Evolutionary conservation across 176 grass and related monocot genomes (phyloP), one percentile per base, ranked within the genome.

Genomic region (Ensete ventricosum): DNA sequence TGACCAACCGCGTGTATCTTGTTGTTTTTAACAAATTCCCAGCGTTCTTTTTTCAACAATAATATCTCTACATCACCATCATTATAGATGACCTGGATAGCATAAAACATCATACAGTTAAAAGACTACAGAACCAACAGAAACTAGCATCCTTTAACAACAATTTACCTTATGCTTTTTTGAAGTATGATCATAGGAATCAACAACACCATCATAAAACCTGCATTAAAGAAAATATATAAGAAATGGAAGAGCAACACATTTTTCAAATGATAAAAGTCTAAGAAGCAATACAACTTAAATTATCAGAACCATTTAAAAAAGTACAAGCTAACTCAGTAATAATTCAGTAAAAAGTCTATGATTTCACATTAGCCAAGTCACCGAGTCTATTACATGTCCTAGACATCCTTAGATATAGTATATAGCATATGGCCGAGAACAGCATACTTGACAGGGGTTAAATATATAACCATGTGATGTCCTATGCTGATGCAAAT

Each of bases 41-140:
- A 97, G 52, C 22, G 79, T 81, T 97, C 94, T 8, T 90, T 76
- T 72, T 67, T 80, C 17, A 97, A 85, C 1, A 50, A 1, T 74
- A 97, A 73, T 72, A 62, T 53, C 76, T 97, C 94, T 54, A 88
- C 12, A 67, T 97, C 94, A 14, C 90, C 94, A 70, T 93, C 94
- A 79, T 87, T 86, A 85, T 97, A 97, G 2, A 78, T 49, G 82
- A 97, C 73, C 90, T 97, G 55, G n/a, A 77, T 2, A 21, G 53
- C 21, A 25, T 55, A 50, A 77, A 78, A 54, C 73, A 72, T 19
- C 64, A 80, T 52, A 53, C 29, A 14, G 73, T 73, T 3, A 34
- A 69, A 17, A 67, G 57, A 23, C 26, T 66, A 73, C 13, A 80
- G 52, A 0, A 69, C 21, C 52, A 55, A 50, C 25, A 19, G 72